Conservation (phyloP, 108 stramenopile species). For the Pinguiococcus pyrenoidosus region DNA sequence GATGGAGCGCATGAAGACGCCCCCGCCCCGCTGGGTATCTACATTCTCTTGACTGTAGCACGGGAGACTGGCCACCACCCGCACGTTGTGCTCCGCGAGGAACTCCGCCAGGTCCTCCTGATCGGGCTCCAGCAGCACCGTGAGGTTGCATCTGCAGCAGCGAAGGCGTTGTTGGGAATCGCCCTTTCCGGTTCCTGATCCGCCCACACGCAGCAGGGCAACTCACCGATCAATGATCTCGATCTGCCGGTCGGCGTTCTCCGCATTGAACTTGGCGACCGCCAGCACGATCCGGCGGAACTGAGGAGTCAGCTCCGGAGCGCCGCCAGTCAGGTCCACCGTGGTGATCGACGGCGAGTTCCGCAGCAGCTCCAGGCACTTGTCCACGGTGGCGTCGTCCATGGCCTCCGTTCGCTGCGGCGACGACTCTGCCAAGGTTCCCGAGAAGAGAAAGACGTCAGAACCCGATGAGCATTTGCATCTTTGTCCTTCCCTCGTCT, state of each 20-base stretch:
- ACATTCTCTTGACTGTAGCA: slow-evolving; percentile 86
- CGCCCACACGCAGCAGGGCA: too few relatives aligned
- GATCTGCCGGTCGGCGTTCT: slow-evolving; percentile 45
- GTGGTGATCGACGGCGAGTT: slow-evolving; percentile 63
- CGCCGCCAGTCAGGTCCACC: slow-evolving; percentile 89
- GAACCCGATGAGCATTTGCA: too few relatives aligned
- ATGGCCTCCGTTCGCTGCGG: slow-evolving; percentile 69
- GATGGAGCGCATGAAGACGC: slow-evolving; percentile 83
- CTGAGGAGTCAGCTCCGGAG: slow-evolving; percentile 76
- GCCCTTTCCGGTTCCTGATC: too few relatives aligned
- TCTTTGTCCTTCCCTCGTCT: too few relatives aligned
- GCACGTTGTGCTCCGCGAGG: slow-evolving; percentile 63
- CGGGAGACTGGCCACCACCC: slow-evolving; percentile 73
- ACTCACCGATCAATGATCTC: slow-evolving; percentile 89
- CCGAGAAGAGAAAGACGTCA: too few relatives aligned
- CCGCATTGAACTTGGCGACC: too few relatives aligned
- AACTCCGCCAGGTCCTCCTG: slow-evolving; percentile 85
- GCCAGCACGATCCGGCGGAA: too few relatives aligned
- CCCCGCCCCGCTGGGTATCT: slow-evolving; percentile 78
- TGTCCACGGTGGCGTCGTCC: slow-evolving; percentile 64
- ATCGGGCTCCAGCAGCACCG: slow-evolving; percentile 80
- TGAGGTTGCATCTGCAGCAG: slow-evolving; percentile 96
- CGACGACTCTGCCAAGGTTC: too few relatives aligned
- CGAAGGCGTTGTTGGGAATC: too few relatives aligned
- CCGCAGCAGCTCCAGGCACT: slow-evolving; percentile 59